These are phyloP conservation scores for Fusarium brachygibbosum DNA, from an alignment of 2,329 filamentous ascomycete genomes.

Conservation along the genomic window DNA sequence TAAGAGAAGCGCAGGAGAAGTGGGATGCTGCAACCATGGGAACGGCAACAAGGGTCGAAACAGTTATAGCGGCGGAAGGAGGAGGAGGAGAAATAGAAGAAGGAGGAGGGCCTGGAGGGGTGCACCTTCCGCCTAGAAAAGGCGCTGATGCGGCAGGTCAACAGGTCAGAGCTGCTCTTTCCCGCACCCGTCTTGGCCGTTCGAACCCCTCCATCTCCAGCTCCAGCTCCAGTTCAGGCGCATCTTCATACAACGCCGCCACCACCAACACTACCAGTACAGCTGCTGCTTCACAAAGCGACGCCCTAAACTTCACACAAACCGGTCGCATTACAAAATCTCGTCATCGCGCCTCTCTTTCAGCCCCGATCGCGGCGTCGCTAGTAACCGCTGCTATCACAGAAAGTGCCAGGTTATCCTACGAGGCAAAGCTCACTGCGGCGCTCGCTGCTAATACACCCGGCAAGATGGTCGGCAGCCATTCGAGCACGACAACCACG, in stretches of 20 bases:
- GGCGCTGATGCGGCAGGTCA: constrained; percentile 39
- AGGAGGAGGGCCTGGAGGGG: constrained; percentile 25
- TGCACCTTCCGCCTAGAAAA: constrained; percentile 41
- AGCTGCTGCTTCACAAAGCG: constrained; percentile 2
- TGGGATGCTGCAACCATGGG: constrained; percentile 40
- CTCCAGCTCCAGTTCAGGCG: constrained; percentile 27
- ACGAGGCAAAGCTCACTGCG: constrained; percentile 40
- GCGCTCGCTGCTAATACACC: constrained; percentile 32
- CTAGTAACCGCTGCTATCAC: constrained; percentile 41
- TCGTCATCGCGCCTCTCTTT: constrained; percentile 42
- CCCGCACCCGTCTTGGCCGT: constrained; percentile 37
- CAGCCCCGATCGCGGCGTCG: constrained; percentile 39
- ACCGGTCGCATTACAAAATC: constrained; percentile 48
- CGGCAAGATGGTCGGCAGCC: constrained; percentile 30
- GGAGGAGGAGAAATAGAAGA: constrained; percentile 21
- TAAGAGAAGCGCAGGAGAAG: constrained; percentile 45
- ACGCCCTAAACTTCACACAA: constrained; percentile 39
- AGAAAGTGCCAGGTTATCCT: constrained; percentile 40
- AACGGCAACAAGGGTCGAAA: constrained; percentile 36
- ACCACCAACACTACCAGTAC: constrained; percentile 16
- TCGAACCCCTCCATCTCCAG: constrained; percentile 39
- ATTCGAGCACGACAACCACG: constrained; percentile 34
- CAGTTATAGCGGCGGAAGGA: constrained; percentile 33
- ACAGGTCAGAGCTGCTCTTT: constrained; percentile 41
- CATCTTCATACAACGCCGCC: constrained; percentile 35